Evolutionary conservation across 2,329 filamentous ascomycete species (phyloP).

Genomic region (Cladophialophora chaetospira): DNA sequence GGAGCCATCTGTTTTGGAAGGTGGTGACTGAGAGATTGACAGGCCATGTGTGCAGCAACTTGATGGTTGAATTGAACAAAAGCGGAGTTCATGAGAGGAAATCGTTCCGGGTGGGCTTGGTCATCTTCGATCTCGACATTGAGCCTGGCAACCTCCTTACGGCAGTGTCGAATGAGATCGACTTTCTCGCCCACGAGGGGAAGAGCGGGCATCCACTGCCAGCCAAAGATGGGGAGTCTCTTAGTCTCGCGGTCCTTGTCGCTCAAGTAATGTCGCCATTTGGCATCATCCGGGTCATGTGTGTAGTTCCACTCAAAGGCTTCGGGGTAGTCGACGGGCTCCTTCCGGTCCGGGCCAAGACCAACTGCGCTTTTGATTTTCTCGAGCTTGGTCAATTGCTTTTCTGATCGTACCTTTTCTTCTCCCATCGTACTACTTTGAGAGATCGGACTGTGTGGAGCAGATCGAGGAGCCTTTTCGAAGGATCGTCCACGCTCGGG

Average conservation of each 20-base stretch:
- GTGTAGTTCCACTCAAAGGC: slow-evolving; percentile 65
- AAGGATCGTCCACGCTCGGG: slow-evolving; percentile 5
- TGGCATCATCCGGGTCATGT: slow-evolving; percentile 64
- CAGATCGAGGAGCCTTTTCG: slow-evolving; percentile 4
- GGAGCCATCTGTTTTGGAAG: slow-evolving; percentile 92
- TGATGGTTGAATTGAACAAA: slow-evolving; percentile 99
- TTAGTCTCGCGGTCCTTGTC: slow-evolving; percentile 83
- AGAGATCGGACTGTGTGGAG: slow-evolving; percentile 23
- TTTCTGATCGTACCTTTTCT: slow-evolving; percentile 19
- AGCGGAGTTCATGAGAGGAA: slow-evolving; percentile 90
- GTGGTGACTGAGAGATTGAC: slow-evolving; percentile 87
- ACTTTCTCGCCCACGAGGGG: slow-evolving; percentile 84
- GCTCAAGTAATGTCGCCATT: slow-evolving; percentile 82
- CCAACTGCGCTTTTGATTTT: slow-evolving; percentile 30
- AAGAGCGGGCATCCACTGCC: slow-evolving; percentile 74
- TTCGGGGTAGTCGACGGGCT: slow-evolving; percentile 56
- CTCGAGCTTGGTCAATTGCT: slow-evolving; percentile 19
- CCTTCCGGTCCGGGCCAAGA: slow-evolving; percentile 28
- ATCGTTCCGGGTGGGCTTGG: slow-evolving; percentile 80
- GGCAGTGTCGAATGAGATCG: slow-evolving; percentile 90
- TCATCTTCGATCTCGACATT: slow-evolving; percentile 92
- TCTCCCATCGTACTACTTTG: slow-evolving; percentile 28
- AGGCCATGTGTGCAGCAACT: slow-evolving; percentile 96
- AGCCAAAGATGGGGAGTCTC: slow-evolving; percentile 65
- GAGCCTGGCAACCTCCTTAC: slow-evolving; percentile 79